Conservation (phyloP, 495 filamentous ascomycete genomes). For the Parachaetomium inaequale region DNA sequence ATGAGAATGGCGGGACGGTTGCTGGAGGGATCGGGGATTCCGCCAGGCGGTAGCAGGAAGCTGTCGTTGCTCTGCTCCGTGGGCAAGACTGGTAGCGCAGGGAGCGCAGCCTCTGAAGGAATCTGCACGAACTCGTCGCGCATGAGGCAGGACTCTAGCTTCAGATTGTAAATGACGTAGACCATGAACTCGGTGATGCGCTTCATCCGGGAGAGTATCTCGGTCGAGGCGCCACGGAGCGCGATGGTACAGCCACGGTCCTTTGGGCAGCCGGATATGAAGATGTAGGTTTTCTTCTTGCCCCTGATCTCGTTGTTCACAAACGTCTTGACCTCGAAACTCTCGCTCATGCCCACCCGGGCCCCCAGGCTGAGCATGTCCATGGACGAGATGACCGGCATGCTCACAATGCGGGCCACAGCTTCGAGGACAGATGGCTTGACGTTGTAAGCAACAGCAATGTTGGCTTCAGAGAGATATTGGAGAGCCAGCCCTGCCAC, state of each 20-base stretch:
- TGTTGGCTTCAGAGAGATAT: slow-evolving; percentile 79
- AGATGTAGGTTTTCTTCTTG: slow-evolving; percentile 90
- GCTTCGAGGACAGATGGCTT: slow-evolving; percentile 94
- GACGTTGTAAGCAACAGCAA: slow-evolving; percentile 92
- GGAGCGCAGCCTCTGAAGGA: slow-evolving; percentile 55
- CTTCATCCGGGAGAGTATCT: slow-evolving; percentile 74
- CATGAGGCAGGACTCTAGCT: slow-evolving; percentile 93
- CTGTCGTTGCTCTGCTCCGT: slow-evolving; percentile 22
- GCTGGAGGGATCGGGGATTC: not conserved
- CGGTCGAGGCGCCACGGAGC: slow-evolving; percentile 73
- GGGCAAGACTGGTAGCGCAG: slow-evolving; percentile 9
- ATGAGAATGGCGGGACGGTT: slow-evolving; percentile 20
- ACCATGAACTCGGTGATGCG: slow-evolving; percentile 97
- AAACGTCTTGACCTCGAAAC: slow-evolving; percentile 93
- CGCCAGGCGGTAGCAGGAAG: slow-evolving; percentile 3
- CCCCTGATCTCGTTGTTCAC: slow-evolving; percentile 68
- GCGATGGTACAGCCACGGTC: slow-evolving; percentile 96
- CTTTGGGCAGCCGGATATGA: slow-evolving; percentile 86
- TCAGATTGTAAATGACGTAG: slow-evolving; percentile 97
- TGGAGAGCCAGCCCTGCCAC: slow-evolving; percentile 88
- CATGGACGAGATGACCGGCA: slow-evolving; percentile 88
- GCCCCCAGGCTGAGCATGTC: slow-evolving; percentile 88
- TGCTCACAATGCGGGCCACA: slow-evolving; percentile 85
- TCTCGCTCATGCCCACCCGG: slow-evolving; percentile 71
- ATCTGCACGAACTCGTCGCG: slow-evolving; percentile 90